Evolutionary conservation across 2,329 filamentous ascomycete genomes (phyloP).

Genomic region (Hirsutella thompsonii): DNA sequence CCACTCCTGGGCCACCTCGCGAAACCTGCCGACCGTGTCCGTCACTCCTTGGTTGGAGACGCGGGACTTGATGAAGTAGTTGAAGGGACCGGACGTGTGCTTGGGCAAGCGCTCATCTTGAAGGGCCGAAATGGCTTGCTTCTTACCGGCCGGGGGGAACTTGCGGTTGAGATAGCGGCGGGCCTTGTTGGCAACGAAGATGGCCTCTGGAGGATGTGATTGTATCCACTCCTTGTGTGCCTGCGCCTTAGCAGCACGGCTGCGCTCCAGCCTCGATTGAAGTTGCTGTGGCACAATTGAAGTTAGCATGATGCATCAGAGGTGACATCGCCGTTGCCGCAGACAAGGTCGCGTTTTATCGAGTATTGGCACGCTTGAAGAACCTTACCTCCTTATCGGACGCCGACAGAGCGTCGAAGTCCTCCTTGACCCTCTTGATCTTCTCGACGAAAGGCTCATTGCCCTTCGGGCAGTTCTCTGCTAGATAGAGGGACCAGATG

Average conservation of each 20-base stretch:
- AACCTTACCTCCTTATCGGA: slow-evolving; percentile 30
- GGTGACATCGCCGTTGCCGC: too few relatives aligned
- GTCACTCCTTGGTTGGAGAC: slow-evolving; percentile 16
- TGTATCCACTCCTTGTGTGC: slow-evolving; percentile 35
- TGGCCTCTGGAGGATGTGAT: slow-evolving; percentile 22
- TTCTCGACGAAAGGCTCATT: slow-evolving; percentile 5
- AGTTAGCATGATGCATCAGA: too few relatives aligned
- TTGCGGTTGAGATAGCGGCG: slow-evolving; percentile 28
- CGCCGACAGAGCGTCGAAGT: slow-evolving; percentile 26
- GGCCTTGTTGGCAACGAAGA: slow-evolving; percentile 33
- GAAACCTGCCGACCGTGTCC: slow-evolving; percentile 8
- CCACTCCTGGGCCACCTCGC: slow-evolving; percentile 25
- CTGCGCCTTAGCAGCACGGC: slow-evolving; percentile 26
- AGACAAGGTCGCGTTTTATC: background rate
- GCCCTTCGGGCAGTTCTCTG: slow-evolving; percentile 14
- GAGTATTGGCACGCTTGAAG: background rate
- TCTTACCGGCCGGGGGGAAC: slow-evolving; percentile 1
- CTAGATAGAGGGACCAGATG: slow-evolving; percentile 25
- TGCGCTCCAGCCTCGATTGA: slow-evolving; percentile 19
- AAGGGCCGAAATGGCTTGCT: slow-evolving; percentile 18
- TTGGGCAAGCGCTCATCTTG: slow-evolving; percentile 35
- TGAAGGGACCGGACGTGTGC: slow-evolving; percentile 17
- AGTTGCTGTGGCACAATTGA: slow-evolving; percentile 14
- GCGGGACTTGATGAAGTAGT: slow-evolving; percentile 24
- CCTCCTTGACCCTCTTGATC: slow-evolving; percentile 14